phyloP scores from a whole-genome alignment of 1,139 yeast genomes.

The Saccharomyces hybrid region DNA sequence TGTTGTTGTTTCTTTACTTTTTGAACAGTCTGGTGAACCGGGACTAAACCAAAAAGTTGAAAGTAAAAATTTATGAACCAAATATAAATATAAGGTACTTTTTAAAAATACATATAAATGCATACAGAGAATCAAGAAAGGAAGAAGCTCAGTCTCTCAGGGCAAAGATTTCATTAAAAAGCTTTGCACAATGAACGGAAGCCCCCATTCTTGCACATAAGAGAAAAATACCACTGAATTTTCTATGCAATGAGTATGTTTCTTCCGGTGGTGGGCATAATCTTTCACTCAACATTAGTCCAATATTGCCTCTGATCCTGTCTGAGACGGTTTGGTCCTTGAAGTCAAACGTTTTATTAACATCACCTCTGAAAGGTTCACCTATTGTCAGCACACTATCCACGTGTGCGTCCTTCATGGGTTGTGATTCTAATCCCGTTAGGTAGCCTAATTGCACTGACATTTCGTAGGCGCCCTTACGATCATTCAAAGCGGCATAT shows the following conservation, averaged over 20 bases:
- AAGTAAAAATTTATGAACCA: too few relatives aligned
- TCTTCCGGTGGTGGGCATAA: slow-evolving; percentile 97
- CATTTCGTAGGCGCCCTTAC: slow-evolving; percentile 53
- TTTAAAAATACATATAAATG: not conserved
- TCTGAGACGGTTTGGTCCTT: slow-evolving; percentile 84
- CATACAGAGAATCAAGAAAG: not conserved
- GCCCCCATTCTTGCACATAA: slow-evolving; percentile 84
- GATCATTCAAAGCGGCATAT: slow-evolving; percentile 68
- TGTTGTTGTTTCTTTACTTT: too few relatives aligned
- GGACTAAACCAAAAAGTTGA: too few relatives aligned
- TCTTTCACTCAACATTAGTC: slow-evolving; percentile 84
- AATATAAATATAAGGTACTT: too few relatives aligned
- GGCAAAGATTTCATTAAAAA: slow-evolving; percentile 59
- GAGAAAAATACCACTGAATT: slow-evolving; percentile 87
- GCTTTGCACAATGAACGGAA: slow-evolving; percentile 68
- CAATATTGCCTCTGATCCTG: slow-evolving; percentile 77
- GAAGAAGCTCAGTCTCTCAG: slow-evolving; percentile 6
- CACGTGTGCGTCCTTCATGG: slow-evolving; percentile 87
- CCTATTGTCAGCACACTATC: slow-evolving; percentile 87
- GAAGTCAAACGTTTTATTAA: slow-evolving; percentile 59
- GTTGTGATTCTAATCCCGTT: slow-evolving; percentile 80
- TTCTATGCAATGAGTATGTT: slow-evolving; percentile 89
- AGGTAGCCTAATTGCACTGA: slow-evolving; percentile 76
- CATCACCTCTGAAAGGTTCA: slow-evolving; percentile 70
- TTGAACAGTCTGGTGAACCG: too few relatives aligned